Base-by-base conservation (phyloP, 768 basidiomycete species). In the Arthromyces matolae region DNA sequence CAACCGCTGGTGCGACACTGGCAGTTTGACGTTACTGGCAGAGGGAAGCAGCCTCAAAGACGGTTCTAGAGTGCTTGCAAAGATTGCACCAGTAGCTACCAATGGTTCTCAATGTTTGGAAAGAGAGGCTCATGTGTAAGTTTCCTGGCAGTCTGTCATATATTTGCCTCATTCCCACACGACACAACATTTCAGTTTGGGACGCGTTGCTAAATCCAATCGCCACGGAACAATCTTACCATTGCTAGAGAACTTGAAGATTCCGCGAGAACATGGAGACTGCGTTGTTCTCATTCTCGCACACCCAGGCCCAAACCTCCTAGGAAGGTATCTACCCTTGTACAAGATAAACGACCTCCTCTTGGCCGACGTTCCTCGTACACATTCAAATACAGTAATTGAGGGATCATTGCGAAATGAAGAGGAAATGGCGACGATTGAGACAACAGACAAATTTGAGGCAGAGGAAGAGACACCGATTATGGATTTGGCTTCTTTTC, bases 401-500 rank as follows among this genome's bases (percentile, higher is more conserved):
- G 83, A 82, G 52, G 62, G 72, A 12, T 72, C 72, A 53, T 79
- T 80, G 75, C 34, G 32, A n/a, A 8, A 22, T 39, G 49, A 50
- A 39, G 49, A 44, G 22, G 49, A 50, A 8, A 38, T 38, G 10
- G 24, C 27, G 8, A 67, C 64, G 60, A 75, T 77, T 46, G 78
- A 51, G 24, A 43, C 29, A 8, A 28, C 32, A 22, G 44, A 43
- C 3, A 66, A 62, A 59, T 75, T 67, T 5, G 63, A 70, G 12
- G 76, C 76, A 45, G 78, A 78, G 36, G 60, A 68, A 38, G 81
- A 80, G 45, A 80, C 78, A 45, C 70, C 78, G 58, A 77, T 85
- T 42, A 86, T 89, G 82, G 86, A 89, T 61, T 67, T 89, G 14
- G 84, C 84, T 12, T 79, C 83, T 0, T 89, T 87, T 64, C 70